Base-by-base conservation (phyloP, 2,329 filamentous ascomycete genomes). In the Monilinia fructigena region DNA sequence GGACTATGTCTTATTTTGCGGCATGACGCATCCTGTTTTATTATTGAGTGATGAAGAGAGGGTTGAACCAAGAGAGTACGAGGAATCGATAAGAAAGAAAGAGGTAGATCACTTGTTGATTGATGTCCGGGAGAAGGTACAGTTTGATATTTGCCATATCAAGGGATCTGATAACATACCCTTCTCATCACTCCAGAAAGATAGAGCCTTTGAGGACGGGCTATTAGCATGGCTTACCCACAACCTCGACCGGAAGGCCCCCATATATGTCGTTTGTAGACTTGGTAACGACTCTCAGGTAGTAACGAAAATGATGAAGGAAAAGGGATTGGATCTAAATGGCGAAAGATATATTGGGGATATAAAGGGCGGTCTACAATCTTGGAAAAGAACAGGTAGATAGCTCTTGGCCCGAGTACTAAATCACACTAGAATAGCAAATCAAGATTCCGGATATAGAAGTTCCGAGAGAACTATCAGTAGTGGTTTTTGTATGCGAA, bases 1-100 rank as follows among this genome's bases (percentile, higher is more conserved):
- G 56, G 92, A 97, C 75, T 98, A 98, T 75, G 83, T 90, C 0
- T 86, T 89, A 63, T 97, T 98, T 75, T 98, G 94, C 75, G 93
- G 93, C 5, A 82, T 86, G 0, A 76, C 79, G 1, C 70, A 66
- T 75, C 83, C 86, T 0, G 79, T 89, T 23, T 78, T 80, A 12
- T 69, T 89, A 3, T 81, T 97, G 0, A 75, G 73, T 7, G 78
- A 86, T 0, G 82, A 87, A 0, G 89, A 95, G 71, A 85, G 93
- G 11, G 82, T 97, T 45, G 85, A 86, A 0, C 87, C 87, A 0
- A 73, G 78, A 0, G 83, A 89, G 6, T 93, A 92, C 72, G 59
- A 60, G 11, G 69, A 67, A 47, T 47, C 67, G 18, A 70, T 75
- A 40, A 72, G 73, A 63, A 73, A 58, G 42, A 67, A 38, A 38